A percentile compares a stretch with the other conserved stretches of the same genome.
Conservation (phyloP, 257 asterid species). For the Marsdenia floribunda region DNA sequence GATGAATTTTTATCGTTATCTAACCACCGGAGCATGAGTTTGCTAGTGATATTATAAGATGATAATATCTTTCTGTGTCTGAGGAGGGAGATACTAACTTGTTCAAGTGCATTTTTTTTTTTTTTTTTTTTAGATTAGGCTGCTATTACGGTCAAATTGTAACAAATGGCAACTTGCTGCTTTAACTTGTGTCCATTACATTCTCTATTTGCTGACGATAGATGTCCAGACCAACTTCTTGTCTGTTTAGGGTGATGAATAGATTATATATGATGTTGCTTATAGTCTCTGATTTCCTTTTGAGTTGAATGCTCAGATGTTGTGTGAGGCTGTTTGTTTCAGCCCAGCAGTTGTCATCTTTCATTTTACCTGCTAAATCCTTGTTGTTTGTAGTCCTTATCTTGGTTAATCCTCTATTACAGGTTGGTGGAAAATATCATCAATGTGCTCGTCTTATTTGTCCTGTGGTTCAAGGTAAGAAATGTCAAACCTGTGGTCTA, state of each 20-base stretch:
- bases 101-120: no score
- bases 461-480: constrained; percentile 27
- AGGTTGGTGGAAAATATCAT: constrained; percentile 19
- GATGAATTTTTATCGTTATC: no score
- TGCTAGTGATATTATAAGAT: no score
- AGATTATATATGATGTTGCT: neutral
- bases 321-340: neutral
- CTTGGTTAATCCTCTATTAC: constrained; percentile 1
- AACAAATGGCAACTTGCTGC: no score
- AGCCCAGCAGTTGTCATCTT: neutral
- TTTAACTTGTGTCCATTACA: no score
- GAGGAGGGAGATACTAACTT: no score
- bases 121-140: no score
- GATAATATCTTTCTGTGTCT: no score
- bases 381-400: neutral
- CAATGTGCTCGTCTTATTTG: constrained; percentile 24
- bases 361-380: neutral
- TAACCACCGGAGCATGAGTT: no score
- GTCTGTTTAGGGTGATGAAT: neutral
- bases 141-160: no score
- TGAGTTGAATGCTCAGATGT: neutral
- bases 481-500: neutral
- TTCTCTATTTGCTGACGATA: no score
- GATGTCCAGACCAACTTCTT: neutral
- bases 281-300: neutral